These are phyloP conservation scores for Puccinia triticina DNA, from an alignment of 1,284 basidiomycete species.

Conservation along the genomic window DNA sequence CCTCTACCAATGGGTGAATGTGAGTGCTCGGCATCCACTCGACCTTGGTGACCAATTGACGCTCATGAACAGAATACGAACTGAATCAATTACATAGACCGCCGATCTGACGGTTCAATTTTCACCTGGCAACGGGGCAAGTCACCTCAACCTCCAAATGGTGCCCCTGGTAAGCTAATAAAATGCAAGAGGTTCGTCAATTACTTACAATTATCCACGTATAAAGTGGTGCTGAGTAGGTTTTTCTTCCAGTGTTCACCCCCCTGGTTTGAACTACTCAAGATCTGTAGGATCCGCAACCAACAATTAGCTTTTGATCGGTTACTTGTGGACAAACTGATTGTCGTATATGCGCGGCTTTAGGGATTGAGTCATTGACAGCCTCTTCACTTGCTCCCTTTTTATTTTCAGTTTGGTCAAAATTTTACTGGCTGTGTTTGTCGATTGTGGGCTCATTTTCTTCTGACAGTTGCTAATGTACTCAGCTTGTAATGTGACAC, in stretches of 20 bases:
- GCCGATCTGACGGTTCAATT: conserved; percentile 22
- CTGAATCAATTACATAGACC: conserved; percentile 12
- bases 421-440: too few species aligned
- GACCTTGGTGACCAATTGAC: not conserved
- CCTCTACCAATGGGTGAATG: conserved; percentile 49
- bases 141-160: not conserved
- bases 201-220: not conserved
- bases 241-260: not conserved
- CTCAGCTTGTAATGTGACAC: too few species aligned
- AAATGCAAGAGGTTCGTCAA: conserved; percentile 31
- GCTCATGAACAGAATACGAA: not conserved
- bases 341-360: too few species aligned
- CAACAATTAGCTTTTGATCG: not conserved
- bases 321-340: not conserved
- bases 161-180: conserved; percentile 39
- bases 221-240: not conserved
- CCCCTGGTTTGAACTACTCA: conserved; percentile 23
- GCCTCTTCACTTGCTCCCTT: too few species aligned
- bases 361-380: too few species aligned
- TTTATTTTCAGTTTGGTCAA: too few species aligned
- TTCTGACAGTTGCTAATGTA: too few species aligned
- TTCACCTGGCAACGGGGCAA: conserved; percentile 39
- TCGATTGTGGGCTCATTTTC: too few species aligned
- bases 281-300: not conserved
- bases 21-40: conserved; percentile 6